phyloP scores from a whole-genome alignment of 1,284 basidiomycete genomes.

The Somion occarium region DNA sequence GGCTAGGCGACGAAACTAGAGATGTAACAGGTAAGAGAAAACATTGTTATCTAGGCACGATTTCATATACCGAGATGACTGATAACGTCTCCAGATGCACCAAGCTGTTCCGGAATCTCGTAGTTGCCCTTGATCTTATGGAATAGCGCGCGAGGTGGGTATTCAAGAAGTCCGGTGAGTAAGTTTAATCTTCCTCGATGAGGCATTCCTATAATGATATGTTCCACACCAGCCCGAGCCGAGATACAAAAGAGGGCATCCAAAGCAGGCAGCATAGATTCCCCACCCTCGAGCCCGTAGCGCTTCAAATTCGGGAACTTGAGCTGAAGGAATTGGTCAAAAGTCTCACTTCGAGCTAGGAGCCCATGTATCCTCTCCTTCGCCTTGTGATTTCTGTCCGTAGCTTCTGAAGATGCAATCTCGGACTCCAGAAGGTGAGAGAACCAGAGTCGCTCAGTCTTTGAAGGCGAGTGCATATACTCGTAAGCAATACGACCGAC shows the following conservation, averaged over 20 bases:
- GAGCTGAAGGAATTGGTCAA: slow-evolving; percentile 77
- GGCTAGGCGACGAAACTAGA: slow-evolving; percentile 54
- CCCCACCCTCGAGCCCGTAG: slow-evolving; percentile 84
- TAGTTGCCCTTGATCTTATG: slow-evolving; percentile 80
- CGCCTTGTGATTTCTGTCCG: slow-evolving; percentile 29
- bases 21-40: not conserved
- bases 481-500: slow-evolving; percentile 85
- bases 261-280: slow-evolving; percentile 85
- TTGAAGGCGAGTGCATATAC: slow-evolving; percentile 82
- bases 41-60: not conserved
- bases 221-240: slow-evolving; percentile 50
- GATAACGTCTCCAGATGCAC: slow-evolving; percentile 79
- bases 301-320: slow-evolving; percentile 85
- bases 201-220: slow-evolving; percentile 78
- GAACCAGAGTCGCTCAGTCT: slow-evolving; percentile 82
- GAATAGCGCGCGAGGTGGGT: slow-evolving; percentile 66
- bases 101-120: slow-evolving; percentile 66
- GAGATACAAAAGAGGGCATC: slow-evolving; percentile 58
- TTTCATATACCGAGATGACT: slow-evolving; percentile 65
- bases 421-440: slow-evolving; percentile 76
- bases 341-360: slow-evolving; percentile 70
- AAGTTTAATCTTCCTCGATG: slow-evolving; percentile 87
- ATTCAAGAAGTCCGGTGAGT: slow-evolving; percentile 73
- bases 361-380: slow-evolving; percentile 64
- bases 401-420: slow-evolving; percentile 25